phyloP scores from a whole-genome alignment of 352 stramenopile genomes.

The Phytopythium kandeliae region DNA sequence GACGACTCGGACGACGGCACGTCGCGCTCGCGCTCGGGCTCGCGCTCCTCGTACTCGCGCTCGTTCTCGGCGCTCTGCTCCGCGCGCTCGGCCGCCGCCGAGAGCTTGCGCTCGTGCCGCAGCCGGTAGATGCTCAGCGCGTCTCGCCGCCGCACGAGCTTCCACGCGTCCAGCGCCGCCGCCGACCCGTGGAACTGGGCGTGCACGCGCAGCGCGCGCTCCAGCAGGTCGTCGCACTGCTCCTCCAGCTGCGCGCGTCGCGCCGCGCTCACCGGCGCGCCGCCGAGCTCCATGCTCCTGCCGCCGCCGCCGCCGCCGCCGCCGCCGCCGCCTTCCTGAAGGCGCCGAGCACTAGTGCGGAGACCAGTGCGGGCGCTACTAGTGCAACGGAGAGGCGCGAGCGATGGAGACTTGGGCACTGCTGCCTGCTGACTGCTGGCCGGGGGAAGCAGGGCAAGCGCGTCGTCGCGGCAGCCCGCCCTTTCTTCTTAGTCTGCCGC shows the following conservation, averaged over 20 bases:
- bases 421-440: too few relatives aligned
- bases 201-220: slow-evolving; percentile 44
- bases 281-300: slow-evolving; percentile 9
- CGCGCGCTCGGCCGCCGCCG: background rate
- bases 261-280: slow-evolving; percentile 25
- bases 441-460: too few relatives aligned
- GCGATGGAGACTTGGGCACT: too few relatives aligned
- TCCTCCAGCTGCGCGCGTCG: slow-evolving; percentile 35
- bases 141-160: slow-evolving; percentile 48
- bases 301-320: too few relatives aligned
- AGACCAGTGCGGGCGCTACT: too few relatives aligned
- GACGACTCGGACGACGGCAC: background rate
- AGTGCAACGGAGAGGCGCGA: too few relatives aligned
- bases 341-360: too few relatives aligned
- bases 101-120: slow-evolving; percentile 1
- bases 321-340: too few relatives aligned
- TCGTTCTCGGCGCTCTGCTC: background rate
- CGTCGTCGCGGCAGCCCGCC: too few relatives aligned
- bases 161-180: slow-evolving; percentile 34
- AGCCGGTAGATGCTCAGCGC: slow-evolving; percentile 49
- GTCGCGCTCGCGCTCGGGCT: too few relatives aligned
- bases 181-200: slow-evolving; percentile 45
- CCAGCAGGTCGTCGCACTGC: slow-evolving; percentile 51
- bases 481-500: too few relatives aligned
- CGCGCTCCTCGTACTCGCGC: background rate